Conservation (phyloP, 2,329 filamentous ascomycete species). For the Aspergillus melleus region DNA sequence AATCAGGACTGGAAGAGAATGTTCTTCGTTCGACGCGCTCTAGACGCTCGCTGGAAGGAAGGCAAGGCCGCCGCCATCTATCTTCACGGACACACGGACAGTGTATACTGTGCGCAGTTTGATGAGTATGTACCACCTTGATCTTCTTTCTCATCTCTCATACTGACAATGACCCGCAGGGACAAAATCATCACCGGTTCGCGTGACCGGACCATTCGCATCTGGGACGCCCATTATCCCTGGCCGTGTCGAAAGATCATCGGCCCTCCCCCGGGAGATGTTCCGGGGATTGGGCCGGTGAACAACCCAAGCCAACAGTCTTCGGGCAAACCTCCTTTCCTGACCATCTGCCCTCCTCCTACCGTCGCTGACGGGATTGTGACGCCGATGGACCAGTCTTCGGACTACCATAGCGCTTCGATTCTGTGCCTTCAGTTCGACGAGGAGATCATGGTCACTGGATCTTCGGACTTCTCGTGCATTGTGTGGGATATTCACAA, state of each 20-base stretch:
- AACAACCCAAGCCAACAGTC: conserved; percentile 48
- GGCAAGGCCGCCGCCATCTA: conserved; percentile 81
- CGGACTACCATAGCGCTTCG: conserved; percentile 77
- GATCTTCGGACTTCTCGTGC: conserved; percentile 87
- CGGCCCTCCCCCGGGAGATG: conserved; percentile 66
- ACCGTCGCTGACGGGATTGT: conserved; percentile 59
- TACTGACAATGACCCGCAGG: conserved; percentile 43
- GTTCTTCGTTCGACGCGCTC: conserved; percentile 72
- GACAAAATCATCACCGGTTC: conserved; percentile 96
- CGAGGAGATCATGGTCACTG: conserved; percentile 86
- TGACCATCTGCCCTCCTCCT: conserved; percentile 50
- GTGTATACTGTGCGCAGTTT: conserved; percentile 97
- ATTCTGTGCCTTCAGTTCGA: conserved; percentile 96
- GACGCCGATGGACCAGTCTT: conserved; percentile 37
- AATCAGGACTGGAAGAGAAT: conserved; percentile 83
- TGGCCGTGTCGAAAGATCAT: conserved; percentile 84
- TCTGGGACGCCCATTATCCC: conserved; percentile 87
- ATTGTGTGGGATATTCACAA: conserved; percentile 85
- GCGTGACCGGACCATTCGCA: conserved; percentile 88
- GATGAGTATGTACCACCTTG: conserved; percentile 70
- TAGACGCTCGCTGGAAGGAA: conserved; percentile 77
- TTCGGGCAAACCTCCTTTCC: conserved; percentile 42
- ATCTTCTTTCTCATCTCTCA: not conserved
- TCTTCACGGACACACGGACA: conserved; percentile 89
- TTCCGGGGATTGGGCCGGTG: conserved; percentile 40